These are phyloP conservation scores for Diophrys appendiculata DNA, from an alignment of 73 alveolate species.

Conservation along the genomic window DNA sequence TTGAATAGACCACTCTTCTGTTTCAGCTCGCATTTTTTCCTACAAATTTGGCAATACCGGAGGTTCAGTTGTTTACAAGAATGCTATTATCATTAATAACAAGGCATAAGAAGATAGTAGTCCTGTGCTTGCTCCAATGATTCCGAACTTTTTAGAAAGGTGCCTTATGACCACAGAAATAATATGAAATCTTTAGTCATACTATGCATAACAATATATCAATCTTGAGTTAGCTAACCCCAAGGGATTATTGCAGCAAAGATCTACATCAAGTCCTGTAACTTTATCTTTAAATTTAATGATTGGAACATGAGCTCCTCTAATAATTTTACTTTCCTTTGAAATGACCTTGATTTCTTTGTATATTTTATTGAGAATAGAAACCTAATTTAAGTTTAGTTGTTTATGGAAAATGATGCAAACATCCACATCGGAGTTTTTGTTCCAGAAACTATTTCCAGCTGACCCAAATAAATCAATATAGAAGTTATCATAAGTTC, in stretches of 20 bases:
- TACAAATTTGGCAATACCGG: constrained; percentile 48
- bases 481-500: constrained; percentile 10
- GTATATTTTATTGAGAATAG: constrained; percentile 10
- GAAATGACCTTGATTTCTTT: constrained; percentile 17
- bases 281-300: constrained; percentile 69
- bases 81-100: constrained; percentile 68
- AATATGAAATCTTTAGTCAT: constrained; percentile 81
- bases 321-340: constrained; percentile 4
- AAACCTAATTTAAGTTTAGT: constrained; percentile 22
- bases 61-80: constrained; percentile 51
- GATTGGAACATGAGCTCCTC: constrained; percentile 57
- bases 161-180: constrained; percentile 62
- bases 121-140: constrained; percentile 71
- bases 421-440: constrained; percentile 36
- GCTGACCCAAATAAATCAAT: constrained; percentile 27
- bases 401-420: constrained; percentile 10
- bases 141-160: constrained; percentile 70
- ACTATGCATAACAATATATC: constrained; percentile 59
- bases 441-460: constrained; percentile 39
- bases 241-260: constrained; percentile 70
- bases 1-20: constrained; percentile 5
- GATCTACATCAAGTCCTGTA: constrained; percentile 70
- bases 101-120: constrained; percentile 71
- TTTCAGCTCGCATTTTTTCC: constrained; percentile 14
- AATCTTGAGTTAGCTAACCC: constrained; percentile 70